Conservation (phyloP, 768 basidiomycete genomes). For the Artomyces pyxidatus region DNA sequence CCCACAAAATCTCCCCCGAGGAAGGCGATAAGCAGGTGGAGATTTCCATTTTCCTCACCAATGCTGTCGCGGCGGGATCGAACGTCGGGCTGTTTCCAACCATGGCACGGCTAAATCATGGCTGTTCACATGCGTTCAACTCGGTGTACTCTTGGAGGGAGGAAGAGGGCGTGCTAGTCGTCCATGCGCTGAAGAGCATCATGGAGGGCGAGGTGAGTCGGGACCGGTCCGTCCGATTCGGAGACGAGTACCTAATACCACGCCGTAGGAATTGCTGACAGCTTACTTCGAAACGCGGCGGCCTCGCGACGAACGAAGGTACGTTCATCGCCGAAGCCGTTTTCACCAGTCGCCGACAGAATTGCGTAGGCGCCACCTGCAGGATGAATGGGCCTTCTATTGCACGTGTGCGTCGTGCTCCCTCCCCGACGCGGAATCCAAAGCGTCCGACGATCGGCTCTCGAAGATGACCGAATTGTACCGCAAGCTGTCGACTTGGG, state of each 20-base stretch:
- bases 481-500: slow-evolving; percentile 42
- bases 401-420: slow-evolving; percentile 56
- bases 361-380: slow-evolving; percentile 37
- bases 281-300: slow-evolving; percentile 52
- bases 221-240: neutral
- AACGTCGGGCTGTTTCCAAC: slow-evolving; percentile 56
- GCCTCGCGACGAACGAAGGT: slow-evolving; percentile 48
- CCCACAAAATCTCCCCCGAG: slow-evolving; percentile 28
- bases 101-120: slow-evolving; percentile 63
- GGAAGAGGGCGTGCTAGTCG: slow-evolving; percentile 37
- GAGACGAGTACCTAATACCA: neutral
- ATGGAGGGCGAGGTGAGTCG: slow-evolving; percentile 39
- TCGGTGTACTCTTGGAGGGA: slow-evolving; percentile 55
- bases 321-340: slow-evolving; percentile 8
- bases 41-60: slow-evolving; percentile 60
- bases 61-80: slow-evolving; percentile 48
- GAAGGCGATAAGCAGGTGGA: slow-evolving; percentile 37
- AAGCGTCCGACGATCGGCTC: slow-evolving; percentile 44
- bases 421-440: slow-evolving; percentile 38
- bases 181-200: slow-evolving; percentile 52
- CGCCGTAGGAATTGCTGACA: slow-evolving; percentile 48
- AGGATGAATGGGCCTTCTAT: slow-evolving; percentile 45
- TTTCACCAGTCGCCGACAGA: neutral
- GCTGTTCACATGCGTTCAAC: slow-evolving; percentile 61
- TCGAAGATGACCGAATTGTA: slow-evolving; percentile 38